Evolutionary conservation across 345 rosid genomes (phyloP), one percentile per base, ranked within the genome.

Genomic region (Pistacia integerrima): DNA sequence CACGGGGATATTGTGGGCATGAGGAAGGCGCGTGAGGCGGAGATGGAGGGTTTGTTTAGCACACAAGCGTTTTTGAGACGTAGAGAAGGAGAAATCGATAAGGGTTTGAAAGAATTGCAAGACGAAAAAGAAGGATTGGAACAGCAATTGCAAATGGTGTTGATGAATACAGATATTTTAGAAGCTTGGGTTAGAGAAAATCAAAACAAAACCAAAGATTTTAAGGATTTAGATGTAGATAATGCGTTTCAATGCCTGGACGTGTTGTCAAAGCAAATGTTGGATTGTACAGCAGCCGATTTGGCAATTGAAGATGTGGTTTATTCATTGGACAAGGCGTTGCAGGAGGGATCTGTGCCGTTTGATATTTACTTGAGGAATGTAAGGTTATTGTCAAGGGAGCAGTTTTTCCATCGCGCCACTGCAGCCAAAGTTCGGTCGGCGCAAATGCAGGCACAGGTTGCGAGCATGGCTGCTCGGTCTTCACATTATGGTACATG

Each of bases 381-480:
- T 79, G 89, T 96, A 64, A 93, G 99, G 84, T 72, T 89, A 87
- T 76, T 96, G 88, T 93, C 98, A 0, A 87, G 99, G 17, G 97
- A 96, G 35, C 99, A 96, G 89, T 96, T 96, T 71, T 93, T 96
- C 33, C 91, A 91, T 28, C 78, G 92, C 68, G 99, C 99, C 5
- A 88, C 89, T 0, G 93, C 92, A 17, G 87, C 89, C 1, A 93
- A 96, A 83, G 91, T 93, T 71, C 84, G 97, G 74, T 93, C 87
- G 0, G 80, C 69, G 20, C 98, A 96, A 88, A 90, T 93, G 97
- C 97, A 96, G 77, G 94, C 97, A 69, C 97, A 90, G 85, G 93
- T 96, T 83, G 85, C 93, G 28, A 82, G 80, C 16, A 93, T 95
- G 92, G 94, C 98, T 74, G 89, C 94, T 70, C 84, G 98, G 78